Base-by-base conservation (phyloP, 768 basidiomycete genomes). In the Termitomyces sp. region DNA sequence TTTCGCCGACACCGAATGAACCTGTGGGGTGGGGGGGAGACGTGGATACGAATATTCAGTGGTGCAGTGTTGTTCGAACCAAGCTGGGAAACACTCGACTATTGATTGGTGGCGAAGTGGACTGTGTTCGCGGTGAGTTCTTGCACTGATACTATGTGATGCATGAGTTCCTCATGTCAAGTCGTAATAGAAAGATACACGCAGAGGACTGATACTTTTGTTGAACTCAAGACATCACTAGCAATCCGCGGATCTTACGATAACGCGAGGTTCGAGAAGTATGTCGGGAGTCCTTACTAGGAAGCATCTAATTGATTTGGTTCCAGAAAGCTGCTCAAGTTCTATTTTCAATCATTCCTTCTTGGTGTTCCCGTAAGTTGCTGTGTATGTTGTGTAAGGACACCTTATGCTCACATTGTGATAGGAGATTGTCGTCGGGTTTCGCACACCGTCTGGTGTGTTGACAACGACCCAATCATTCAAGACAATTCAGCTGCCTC, bases 301-400 rank as follows among this genome's bases (percentile, higher is more conserved):
- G 20, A 18, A 47, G 33, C 7, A 25, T 39, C 20, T 29, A 7
- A 33, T 51, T 56, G n/a, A 60, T 52, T 32, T 53, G 36, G 41
- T 52, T 53, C 49, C 65, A 93, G 89, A 68, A 95, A 95, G 66
- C 73, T 95, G n/a, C 81, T 95, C 54, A 94, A 91, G 64, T 92
- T 92, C 69, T 94, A 94, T 75, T 83, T 93, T 56, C 93, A 95
- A 64, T 94, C 91, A 1, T 94, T 92, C 68, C 79, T 95, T 25
- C 81, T 95, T 51, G 94, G 93, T 46, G 91, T 95, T n/a, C 93
- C 92, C 20, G 88, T 88, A 66, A 61, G 85, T 68, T 53, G 56
- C 51, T 39, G 38, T 36, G 10, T 18, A n/a, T 43, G 3, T 36
- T n/a, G 50, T 23, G 31, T 36, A 35, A 18, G 16, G 33, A 32